phyloP scores from a whole-genome alignment of 768 basidiomycete genomes.

The Coprinopsis marcescibilis region DNA sequence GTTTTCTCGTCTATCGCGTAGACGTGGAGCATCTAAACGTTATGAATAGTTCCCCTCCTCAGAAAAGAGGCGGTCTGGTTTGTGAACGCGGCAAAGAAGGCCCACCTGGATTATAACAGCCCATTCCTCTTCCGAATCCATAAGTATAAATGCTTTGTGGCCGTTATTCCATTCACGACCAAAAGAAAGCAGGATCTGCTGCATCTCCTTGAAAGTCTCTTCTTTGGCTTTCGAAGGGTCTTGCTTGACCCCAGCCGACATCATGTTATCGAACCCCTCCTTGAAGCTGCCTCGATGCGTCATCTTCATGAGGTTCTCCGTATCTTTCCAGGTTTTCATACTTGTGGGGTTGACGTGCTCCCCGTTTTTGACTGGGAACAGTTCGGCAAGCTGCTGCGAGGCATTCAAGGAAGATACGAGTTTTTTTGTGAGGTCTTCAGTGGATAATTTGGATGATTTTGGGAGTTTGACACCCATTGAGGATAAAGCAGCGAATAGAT shows the following conservation, averaged over 20 bases:
- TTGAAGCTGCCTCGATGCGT: slow-evolving; percentile 14
- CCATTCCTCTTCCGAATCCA: slow-evolving; percentile 17
- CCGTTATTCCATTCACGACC: slow-evolving; percentile 16
- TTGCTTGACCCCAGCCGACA: slow-evolving; percentile 9
- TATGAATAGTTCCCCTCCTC: neutral
- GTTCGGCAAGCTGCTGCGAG: slow-evolving; percentile 18
- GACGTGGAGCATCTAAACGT: slow-evolving; percentile 20
- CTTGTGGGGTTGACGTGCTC: slow-evolving; percentile 5
- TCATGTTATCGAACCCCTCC: slow-evolving; percentile 14
- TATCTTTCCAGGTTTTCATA: slow-evolving; percentile 13
- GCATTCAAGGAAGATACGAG: slow-evolving; percentile 20
- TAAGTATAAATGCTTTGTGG: slow-evolving; percentile 15
- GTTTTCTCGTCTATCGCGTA: slow-evolving; percentile 16
- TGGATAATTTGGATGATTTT: slow-evolving; percentile 22
- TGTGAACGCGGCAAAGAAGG: neutral
- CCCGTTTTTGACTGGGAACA: slow-evolving; percentile 15
- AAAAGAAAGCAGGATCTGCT: slow-evolving; percentile 20
- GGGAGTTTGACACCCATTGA: slow-evolving; percentile 24
- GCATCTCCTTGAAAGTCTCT: slow-evolving; percentile 25
- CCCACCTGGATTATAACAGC: slow-evolving; percentile 21
- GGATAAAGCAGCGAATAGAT: slow-evolving; percentile 20
- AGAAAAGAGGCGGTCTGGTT: neutral
- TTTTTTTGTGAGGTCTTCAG: slow-evolving; percentile 19
- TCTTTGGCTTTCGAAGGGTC: slow-evolving; percentile 15
- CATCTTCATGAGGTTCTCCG: slow-evolving; percentile 13